These are phyloP conservation scores for Starmerella ratchasimensis DNA, from an alignment of 805 yeast species.

Conservation along the genomic window DNA sequence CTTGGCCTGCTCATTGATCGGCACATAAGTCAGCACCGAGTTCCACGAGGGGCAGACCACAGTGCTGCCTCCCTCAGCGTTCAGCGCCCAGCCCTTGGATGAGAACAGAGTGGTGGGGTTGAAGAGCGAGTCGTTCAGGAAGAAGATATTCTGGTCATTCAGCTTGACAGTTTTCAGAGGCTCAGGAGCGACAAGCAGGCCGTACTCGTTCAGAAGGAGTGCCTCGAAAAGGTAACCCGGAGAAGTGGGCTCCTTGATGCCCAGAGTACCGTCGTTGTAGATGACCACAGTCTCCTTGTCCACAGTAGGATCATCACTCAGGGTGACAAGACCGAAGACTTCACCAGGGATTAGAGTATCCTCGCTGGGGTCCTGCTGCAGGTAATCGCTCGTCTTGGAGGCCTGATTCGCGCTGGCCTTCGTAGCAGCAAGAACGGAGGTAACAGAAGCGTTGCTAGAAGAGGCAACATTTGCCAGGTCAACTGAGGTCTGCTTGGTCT, in stretches of 20 bases:
- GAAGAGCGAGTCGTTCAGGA: constrained; percentile 19
- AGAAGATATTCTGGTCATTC: constrained; percentile 16
- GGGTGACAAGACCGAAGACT: constrained; percentile 20
- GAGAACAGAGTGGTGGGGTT: constrained; percentile 18
- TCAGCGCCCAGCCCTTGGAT: constrained; percentile 12
- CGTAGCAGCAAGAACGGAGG: not conserved
- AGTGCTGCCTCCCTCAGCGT: constrained; percentile 9
- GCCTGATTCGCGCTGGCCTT: too few species aligned
- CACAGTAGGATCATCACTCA: constrained; percentile 8
- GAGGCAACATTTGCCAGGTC: not conserved
- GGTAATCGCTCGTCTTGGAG: not conserved
- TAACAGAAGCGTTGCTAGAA: not conserved
- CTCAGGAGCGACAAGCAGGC: constrained; percentile 21
- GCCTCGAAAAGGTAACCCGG: constrained; percentile 20
- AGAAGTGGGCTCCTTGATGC: constrained; percentile 17
- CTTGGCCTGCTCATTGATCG: constrained; percentile 8
- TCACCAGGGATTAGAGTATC: constrained; percentile 17
- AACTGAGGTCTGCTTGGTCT: too few species aligned
- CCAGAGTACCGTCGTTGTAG: constrained; percentile 19
- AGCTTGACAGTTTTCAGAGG: constrained; percentile 20
- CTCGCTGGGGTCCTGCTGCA: not conserved
- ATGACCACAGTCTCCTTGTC: constrained; percentile 18
- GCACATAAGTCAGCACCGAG: constrained; percentile 15
- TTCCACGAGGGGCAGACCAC: constrained; percentile 22
- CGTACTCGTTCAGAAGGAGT: constrained; percentile 19